Base-by-base conservation (phyloP, 2,329 filamentous ascomycete genomes). In the Myriosclerotinia scirpicola region DNA sequence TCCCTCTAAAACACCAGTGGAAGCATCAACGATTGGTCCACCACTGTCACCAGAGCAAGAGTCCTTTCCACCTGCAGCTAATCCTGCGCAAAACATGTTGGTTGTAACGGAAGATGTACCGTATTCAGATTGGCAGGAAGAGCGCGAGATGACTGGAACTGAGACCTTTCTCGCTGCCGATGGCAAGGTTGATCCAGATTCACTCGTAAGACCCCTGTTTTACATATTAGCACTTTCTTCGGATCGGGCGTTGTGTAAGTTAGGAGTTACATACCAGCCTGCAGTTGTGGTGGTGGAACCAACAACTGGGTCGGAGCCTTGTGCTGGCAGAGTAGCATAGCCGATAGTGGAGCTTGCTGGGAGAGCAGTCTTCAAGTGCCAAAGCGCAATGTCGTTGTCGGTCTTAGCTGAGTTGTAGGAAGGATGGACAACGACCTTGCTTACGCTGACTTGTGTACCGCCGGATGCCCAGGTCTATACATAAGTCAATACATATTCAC, bases 71-170 rank as follows among this genome's bases (percentile, higher is more conserved):
- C 68, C 70, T 38, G 58, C 69, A 56, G 63, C 62, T 17, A 68
- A 34, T 50, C 69, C 71, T 38, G 71, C 71, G 58, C 71, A 73
- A 40, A 71, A 62, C 70, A 70, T 68, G 61, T 68, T 69, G 64
- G 66, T 61, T n/a, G 70, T 67, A 48, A 69, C 48, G 17, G 65
- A 5, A 48, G 68, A 67, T 26, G 59, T 63, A 48, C 67, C 66
- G 38, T 73, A 71, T 52, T 64, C 53, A 34, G 64, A 40, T 56
- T 61, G 61, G 60, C 71, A 73, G 2, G 62, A 38, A 22, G 65
- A 20, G 14, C 71, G 70, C 6, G 70, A 61, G 50, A 70, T 52
- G 38, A 72, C 63, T 20, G 70, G 70, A 42, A 73, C 70, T 17
- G 59, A 56, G 36, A 71, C 69, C 58, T 68, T 68, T 67, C 68